A percentile compares a stretch with the other conserved stretches of the same genome.
phyloP scores from a whole-genome alignment of 2,329 filamentous ascomycete genomes.

The Neopestalotiopsis sp. region DNA sequence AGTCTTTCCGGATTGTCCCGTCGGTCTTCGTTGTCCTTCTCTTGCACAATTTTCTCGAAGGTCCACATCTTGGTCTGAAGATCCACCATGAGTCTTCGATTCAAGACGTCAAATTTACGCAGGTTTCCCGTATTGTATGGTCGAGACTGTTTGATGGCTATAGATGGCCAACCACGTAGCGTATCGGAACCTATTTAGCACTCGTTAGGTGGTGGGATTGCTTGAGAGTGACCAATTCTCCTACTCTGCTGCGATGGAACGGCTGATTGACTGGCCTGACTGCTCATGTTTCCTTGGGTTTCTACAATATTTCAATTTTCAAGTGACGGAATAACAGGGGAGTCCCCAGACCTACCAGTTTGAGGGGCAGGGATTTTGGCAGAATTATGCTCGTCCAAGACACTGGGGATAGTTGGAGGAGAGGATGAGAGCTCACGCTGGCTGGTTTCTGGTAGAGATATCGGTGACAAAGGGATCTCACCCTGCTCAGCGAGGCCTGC shows the following conservation, averaged over 20 bases:
- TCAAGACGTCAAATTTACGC: not conserved
- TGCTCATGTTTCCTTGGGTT: not conserved
- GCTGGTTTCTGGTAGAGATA: not conserved
- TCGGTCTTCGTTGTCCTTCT: not conserved
- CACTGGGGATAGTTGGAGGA: not conserved
- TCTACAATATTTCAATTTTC: not conserved
- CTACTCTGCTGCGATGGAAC: not conserved
- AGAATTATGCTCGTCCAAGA: not conserved
- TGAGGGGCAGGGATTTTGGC: not conserved
- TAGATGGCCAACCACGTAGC: not conserved
- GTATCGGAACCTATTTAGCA: not conserved
- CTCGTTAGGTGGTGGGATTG: not conserved
- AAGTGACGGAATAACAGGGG: not conserved
- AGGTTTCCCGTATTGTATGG: not conserved
- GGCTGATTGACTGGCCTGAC: not conserved
- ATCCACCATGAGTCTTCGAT: not conserved
- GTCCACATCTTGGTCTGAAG: constrained; percentile 4
- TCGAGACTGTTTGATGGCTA: not conserved
- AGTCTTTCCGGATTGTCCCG: not conserved
- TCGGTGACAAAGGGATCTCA: not conserved
- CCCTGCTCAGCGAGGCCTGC: constrained; percentile 2
- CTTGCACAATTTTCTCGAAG: not conserved
- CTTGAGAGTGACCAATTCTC: not conserved
- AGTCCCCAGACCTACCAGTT: not conserved
- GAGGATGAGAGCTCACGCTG: not conserved